Evolutionary conservation across 2,329 filamentous ascomycete genomes (phyloP).

Genomic region (Trichoderma endophyticum): DNA sequence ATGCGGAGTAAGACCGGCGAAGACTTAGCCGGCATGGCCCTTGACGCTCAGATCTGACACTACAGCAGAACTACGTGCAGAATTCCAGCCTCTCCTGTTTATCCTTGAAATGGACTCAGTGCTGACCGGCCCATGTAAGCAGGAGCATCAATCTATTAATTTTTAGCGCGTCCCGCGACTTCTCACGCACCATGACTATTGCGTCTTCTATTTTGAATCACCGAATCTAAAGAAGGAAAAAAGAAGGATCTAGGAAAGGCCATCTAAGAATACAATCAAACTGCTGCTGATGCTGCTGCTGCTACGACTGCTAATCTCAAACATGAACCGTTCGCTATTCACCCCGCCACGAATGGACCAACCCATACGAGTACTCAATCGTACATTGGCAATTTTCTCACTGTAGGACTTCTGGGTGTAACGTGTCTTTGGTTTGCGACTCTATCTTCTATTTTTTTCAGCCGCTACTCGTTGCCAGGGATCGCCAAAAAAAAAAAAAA

Average conservation of each 20-base stretch:
- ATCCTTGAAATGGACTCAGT: background rate
- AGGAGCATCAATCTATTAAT: background rate
- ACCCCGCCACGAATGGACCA: background rate
- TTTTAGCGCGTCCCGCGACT: background rate
- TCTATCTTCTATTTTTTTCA: background rate
- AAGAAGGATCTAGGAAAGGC: background rate
- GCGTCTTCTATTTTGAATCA: background rate
- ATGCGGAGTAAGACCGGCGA: conserved; percentile 2
- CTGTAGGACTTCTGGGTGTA: background rate
- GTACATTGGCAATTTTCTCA: background rate
- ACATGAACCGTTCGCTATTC: background rate
- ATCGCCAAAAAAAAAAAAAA: background rate
- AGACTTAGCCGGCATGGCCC: background rate
- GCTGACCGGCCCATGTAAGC: background rate
- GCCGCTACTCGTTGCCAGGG: background rate
- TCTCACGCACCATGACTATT: background rate
- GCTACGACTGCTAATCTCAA: background rate
- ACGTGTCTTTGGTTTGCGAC: background rate
- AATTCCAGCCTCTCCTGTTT: background rate
- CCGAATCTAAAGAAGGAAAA: background rate
- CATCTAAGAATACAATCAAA: background rate
- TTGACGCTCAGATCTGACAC: conserved; percentile 8
- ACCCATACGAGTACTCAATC: background rate
- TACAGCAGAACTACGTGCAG: background rate
- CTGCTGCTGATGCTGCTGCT: background rate